Base-by-base conservation (phyloP, 1,139 yeast species). In the Geotrichum siamense region DNA sequence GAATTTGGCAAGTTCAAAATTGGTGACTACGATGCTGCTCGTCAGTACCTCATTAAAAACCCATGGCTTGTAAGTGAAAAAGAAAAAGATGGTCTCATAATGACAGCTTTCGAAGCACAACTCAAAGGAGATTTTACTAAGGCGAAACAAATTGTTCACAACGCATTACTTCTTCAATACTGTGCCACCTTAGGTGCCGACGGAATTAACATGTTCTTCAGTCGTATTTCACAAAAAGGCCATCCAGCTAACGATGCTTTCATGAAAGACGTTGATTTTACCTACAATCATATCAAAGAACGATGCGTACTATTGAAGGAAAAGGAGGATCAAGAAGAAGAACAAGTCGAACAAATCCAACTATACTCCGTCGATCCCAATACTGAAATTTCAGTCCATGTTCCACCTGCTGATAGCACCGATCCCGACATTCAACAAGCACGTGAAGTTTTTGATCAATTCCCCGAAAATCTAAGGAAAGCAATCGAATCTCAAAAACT, bases 91-190 rank as follows among this genome's bases (percentile, higher is more conserved):
- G 89, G 95, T 0, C 74, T 93, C 48, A 70, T 89, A 59, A 89
- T 91, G 96, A 79, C 82, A 21, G 94, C 97, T 0, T 93, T 91
- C 61, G 95, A 91, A 56, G 69, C 72, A 44, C 87, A 87, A 60
- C 71, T 89, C 49, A 76, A 72, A 8, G 81, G 78, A 15, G 72
- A 85, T 43, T 59, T 74, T 0, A 60, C 63, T 12, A 77, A 89
- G 1, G 56, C 64, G 55, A 73, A 71, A 51, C 82, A 76, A 49
- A 74, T 81, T 25, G 79, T 91, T 37, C 83, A 79, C 59, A 94
- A 86, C 58, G 81, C 96, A 1, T 74, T 86, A 53, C 65, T 91
- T 34, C 64, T 91, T 48, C 94, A 87, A 58, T 91, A 86, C 60
- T 68, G 83, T 45, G 71, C 79, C 13, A 83, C 82, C 53, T 68